Percentiles rank a stretch among this genome's conserved stretches.
Conservation (phyloP, 352 stramenopile species). For the Phytophthora tubulina region DNA sequence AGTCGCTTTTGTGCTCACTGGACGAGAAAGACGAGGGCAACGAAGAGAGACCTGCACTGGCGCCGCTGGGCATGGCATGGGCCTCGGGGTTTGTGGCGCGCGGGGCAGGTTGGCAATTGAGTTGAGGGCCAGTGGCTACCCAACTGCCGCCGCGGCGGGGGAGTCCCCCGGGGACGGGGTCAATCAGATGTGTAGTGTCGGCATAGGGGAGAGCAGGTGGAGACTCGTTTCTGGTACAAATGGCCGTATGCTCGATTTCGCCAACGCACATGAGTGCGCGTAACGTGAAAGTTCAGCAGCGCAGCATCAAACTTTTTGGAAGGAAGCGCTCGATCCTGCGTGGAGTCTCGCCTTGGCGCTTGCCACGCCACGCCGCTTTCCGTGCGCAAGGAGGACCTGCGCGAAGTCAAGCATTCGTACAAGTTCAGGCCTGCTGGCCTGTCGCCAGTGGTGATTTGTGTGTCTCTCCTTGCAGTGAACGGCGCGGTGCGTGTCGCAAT, state of each 20-base stretch:
- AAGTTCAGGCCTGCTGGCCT: conserved; percentile 24
- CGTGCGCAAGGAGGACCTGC: too few relatives aligned
- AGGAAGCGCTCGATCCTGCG: conserved; percentile 12
- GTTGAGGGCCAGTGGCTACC: conserved; percentile 28
- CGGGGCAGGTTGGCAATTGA: conserved; percentile 45
- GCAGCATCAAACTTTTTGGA: conserved; percentile 35
- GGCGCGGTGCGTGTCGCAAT: conserved; percentile 27
- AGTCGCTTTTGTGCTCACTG: conserved; percentile 46
- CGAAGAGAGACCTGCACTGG: conserved; percentile 29
- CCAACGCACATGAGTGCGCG: conserved; percentile 2
- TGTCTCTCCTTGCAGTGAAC: conserved; percentile 13
- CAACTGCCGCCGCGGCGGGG: conserved; percentile 11
- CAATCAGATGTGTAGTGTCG: conserved; percentile 34
- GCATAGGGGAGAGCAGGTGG: conserved; percentile 34
- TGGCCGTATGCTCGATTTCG: conserved; percentile 20
- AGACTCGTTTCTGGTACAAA: conserved; percentile 46
- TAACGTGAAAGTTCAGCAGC: conserved; percentile 18
- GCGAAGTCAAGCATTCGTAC: too few relatives aligned
- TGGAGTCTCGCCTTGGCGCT: not conserved
- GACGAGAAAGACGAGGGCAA: conserved; percentile 37
- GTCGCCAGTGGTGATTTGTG: conserved; percentile 43
- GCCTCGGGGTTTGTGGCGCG: conserved; percentile 25
- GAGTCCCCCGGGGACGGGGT: conserved; percentile 41
- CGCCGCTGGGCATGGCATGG: conserved; percentile 43
- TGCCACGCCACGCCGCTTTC: not conserved